Evolutionary conservation across 2,329 filamentous ascomycete species (phyloP), one percentile per base, ranked within the genome.

Genomic region (Cladosporium sp.): DNA sequence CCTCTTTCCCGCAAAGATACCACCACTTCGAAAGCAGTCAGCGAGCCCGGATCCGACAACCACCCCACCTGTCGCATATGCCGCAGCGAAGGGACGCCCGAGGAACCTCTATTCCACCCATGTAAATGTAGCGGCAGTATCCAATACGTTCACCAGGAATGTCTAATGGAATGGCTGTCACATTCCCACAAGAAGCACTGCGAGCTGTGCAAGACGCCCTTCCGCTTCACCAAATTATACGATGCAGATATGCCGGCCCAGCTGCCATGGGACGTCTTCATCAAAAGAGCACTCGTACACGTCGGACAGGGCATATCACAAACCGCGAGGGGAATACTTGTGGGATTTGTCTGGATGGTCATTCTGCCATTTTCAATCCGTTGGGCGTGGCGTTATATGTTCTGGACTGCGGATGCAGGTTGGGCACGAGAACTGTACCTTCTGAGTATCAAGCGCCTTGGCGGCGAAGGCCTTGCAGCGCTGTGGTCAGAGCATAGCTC

Each of bases 141-240:
- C 78, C 97, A 96, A 78, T 96, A 89, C 70, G 94, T 99, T 62
- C 94, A 99, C 74, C 94, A 99, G 75, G 90, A 95, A 73, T 99
- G 94, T 73, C 78, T 99, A 75, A 96, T 99, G 88, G 92, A 97
- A 76, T 99, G 94, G 94, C 82, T 99, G 20, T 93, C 92, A 51
- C 95, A 99, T 75, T 97, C 94, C 1, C 92, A 99, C 73, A 99
- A 99, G 84, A 97, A 97, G 75, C 90, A 99, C 79, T 99, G 95
- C 81, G 94, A 99, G 78, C 86, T 99, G 37, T 99, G 94, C 85
- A 99, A 99, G 79, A 99, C 94, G 2, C 88, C 92, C 0, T 99
- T 97, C 72, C 89, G 92, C 61, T 99, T 99, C 79, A 99, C 94
- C 55, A 99, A 99, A 76, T 84, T 99, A 39, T 99, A 99, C 78